phyloP scores from a whole-genome alignment of 1,284 basidiomycete genomes.

The Papiliotrema flavescens region DNA sequence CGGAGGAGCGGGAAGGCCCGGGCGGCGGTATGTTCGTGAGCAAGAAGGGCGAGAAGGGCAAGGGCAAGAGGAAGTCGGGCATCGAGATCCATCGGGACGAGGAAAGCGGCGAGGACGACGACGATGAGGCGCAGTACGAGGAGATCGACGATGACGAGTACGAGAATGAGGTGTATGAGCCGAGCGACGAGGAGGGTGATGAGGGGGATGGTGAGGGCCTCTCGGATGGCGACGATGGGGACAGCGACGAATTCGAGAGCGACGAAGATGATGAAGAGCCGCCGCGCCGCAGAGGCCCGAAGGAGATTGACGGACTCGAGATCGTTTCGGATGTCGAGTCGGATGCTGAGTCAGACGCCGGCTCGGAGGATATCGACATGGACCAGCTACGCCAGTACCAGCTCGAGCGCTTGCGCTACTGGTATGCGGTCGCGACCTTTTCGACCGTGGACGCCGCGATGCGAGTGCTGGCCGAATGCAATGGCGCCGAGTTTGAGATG shows the following conservation, averaged over 20 bases:
- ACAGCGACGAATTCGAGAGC: slow-evolving; percentile 49
- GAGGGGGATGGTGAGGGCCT: neutral
- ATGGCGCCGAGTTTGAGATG: slow-evolving; percentile 93
- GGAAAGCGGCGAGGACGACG: slow-evolving; percentile 8
- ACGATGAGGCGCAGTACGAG: slow-evolving; percentile 2
- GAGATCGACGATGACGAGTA: slow-evolving; percentile 3
- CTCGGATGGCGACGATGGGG: slow-evolving; percentile 5
- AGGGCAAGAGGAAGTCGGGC: slow-evolving; percentile 9
- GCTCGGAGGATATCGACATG: slow-evolving; percentile 69
- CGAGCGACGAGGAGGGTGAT: slow-evolving; percentile 2
- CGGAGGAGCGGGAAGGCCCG: slow-evolving; percentile 87
- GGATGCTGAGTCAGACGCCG: slow-evolving; percentile 36
- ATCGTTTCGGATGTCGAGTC: too few species aligned
- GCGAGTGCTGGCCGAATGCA: slow-evolving; percentile 80
- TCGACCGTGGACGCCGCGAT: slow-evolving; percentile 73
- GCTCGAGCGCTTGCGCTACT: slow-evolving; percentile 91
- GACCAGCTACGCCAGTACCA: slow-evolving; percentile 89
- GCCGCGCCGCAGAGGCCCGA: slow-evolving; percentile 32
- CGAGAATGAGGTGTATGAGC: neutral
- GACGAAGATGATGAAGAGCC: slow-evolving; percentile 31
- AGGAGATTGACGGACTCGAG: slow-evolving; percentile 31
- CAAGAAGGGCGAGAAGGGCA: slow-evolving; percentile 19
- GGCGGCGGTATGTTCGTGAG: slow-evolving; percentile 72
- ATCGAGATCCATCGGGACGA: neutral
- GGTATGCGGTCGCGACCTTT: slow-evolving; percentile 92